These are phyloP conservation scores for Aspergillus sp. DNA, from an alignment of 2,329 filamentous ascomycete genomes.

Conservation along the genomic window DNA sequence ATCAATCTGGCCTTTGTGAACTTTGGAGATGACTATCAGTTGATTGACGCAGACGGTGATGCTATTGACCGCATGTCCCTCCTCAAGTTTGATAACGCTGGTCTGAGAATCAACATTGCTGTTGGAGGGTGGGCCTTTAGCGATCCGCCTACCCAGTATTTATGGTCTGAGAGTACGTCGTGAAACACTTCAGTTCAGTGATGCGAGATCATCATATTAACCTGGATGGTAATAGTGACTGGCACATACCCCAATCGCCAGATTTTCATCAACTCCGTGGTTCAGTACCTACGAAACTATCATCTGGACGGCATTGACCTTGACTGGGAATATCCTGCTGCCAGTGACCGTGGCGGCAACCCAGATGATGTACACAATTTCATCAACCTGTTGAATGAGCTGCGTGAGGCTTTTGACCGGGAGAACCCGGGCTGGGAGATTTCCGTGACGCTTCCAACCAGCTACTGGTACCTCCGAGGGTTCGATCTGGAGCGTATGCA, in stretches of 20 bases:
- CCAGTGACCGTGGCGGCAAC: slow-evolving; percentile 9
- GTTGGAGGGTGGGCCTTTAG: background rate
- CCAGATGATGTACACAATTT: slow-evolving; percentile 1
- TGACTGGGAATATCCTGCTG: slow-evolving; percentile 8
- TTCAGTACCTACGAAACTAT: background rate
- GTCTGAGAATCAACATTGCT: slow-evolving; percentile 1
- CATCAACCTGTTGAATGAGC: background rate
- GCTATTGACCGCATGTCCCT: background rate
- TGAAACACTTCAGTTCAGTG: too few relatives aligned
- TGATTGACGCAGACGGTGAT: background rate
- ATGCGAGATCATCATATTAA: too few relatives aligned
- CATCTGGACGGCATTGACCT: slow-evolving; percentile 1
- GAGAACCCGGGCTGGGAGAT: background rate
- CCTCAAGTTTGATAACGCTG: slow-evolving; percentile 1
- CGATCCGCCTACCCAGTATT: background rate
- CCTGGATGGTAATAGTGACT: too few relatives aligned
- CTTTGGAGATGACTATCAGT: background rate
- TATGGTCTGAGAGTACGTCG: too few relatives aligned
- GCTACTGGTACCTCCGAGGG: slow-evolving; percentile 13
- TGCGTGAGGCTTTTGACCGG: background rate
- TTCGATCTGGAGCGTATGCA: slow-evolving; percentile 9
- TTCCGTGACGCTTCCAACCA: background rate
- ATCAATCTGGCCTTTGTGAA: slow-evolving; percentile 4
- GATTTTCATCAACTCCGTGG: background rate
- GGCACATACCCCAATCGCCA: too few relatives aligned